Evolutionary conservation across 495 filamentous ascomycete genomes (phyloP), one percentile per base, ranked within the genome.

Genomic region (Cryomyces minteri): DNA sequence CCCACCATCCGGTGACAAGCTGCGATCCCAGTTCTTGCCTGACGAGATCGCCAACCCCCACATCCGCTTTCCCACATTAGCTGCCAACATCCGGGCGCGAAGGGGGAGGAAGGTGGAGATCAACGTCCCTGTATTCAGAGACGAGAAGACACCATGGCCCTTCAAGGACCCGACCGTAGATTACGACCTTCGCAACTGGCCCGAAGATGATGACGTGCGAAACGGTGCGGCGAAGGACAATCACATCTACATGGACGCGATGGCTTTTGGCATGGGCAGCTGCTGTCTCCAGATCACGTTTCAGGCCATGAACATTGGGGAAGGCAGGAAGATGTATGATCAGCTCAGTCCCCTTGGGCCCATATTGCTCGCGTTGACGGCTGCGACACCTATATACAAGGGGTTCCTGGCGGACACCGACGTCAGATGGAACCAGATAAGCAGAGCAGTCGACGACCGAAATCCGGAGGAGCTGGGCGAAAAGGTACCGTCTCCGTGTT

Each of bases 261-360:
- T 96, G 90, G 92, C 86, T 5, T 99, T 96, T 62, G 90, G 90
- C 18, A 96, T 96, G 92, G 90, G 90, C 28, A 95, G 87, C 54
- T 99, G 90, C 60, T 99, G 90, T 62, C 66, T 99, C 55, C 90
- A 99, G 55, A 96, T 99, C 44, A 99, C 90, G 4, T 96, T 99
- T 59, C 90, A 99, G 59, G 84, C 90, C 28, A 96, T 94, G 69
- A 96, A 95, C 61, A 88, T 96, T 59, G 82, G 74, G 43, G 90
- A 99, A 61, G 90, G 90, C 6, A 69, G 90, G 48, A 79, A 71
- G 55, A 76, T 99, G 63, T 99, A 99, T 61, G 90, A 99, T 64
- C 90, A 96, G 56, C 68, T 99, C 30, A 94, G 85, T 52, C 92
- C 90, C n/a, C 65, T 99, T 9, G 90, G 87, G 0, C 90, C 90